Evolutionary conservation across 192 early-diverging fungal species (phyloP).

Genomic region (Pecoramyces ruminantium): DNA sequence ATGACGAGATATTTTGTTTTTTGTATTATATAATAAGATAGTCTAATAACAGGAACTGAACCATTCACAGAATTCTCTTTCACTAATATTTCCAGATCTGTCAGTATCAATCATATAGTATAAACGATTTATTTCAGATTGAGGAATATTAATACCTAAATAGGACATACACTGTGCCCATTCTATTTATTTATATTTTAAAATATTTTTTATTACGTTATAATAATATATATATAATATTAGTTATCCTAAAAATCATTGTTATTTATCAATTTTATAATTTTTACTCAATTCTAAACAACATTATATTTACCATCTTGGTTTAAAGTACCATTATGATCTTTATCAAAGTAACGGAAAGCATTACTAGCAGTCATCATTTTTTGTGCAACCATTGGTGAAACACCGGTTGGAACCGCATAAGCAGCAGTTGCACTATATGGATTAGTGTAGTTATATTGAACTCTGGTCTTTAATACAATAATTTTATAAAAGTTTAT

Average conservation of each 20-base stretch:
- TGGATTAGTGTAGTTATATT: not conserved
- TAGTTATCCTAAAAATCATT: too few relatives aligned
- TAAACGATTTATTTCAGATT: not conserved
- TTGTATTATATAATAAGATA: not conserved
- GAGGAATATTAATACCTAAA: not conserved
- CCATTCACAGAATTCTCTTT: not conserved
- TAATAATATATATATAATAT: too few relatives aligned
- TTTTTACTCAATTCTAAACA: too few relatives aligned
- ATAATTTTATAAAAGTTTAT: too few relatives aligned
- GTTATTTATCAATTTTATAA: too few relatives aligned
- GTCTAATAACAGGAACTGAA: not conserved
- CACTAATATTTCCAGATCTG: not conserved
- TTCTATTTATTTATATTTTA: not conserved
- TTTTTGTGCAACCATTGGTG: not conserved
- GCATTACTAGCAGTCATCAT: not conserved
- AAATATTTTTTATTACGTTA: too few relatives aligned
- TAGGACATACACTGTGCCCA: not conserved
- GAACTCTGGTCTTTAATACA: not conserved
- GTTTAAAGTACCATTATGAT: not conserved
- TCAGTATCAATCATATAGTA: not conserved
- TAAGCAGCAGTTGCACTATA: not conserved
- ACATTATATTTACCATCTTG: not conserved
- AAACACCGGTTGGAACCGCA: not conserved
- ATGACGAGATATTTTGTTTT: too few relatives aligned
- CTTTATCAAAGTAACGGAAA: not conserved